These are phyloP conservation scores for Hygrophorus pudorinus DNA, from an alignment of 768 basidiomycete species.

Conservation along the genomic window DNA sequence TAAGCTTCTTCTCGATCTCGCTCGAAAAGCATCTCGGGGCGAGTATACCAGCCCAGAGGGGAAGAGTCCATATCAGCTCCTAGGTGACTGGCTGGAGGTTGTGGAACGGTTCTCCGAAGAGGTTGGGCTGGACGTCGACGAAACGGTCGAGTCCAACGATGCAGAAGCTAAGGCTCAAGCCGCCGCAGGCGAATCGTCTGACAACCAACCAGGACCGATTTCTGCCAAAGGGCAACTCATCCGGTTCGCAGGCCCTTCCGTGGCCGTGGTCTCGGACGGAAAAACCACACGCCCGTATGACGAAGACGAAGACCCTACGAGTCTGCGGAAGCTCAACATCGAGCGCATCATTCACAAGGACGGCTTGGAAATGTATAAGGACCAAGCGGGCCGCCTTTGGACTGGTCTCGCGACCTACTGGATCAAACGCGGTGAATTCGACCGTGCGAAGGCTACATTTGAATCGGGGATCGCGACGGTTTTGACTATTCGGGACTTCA, in stretches of 20 bases:
- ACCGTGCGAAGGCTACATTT: conserved; percentile 79
- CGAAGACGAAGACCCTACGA: conserved; percentile 77
- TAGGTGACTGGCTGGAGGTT: conserved; percentile 87
- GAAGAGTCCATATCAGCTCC: conserved; percentile 91
- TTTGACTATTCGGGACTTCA: conserved; percentile 92
- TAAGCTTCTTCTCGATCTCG: conserved; percentile 77
- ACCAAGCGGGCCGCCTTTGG: conserved; percentile 95
- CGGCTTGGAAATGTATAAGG: conserved; percentile 84
- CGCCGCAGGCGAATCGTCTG: conserved; percentile 20
- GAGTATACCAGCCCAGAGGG: conserved; percentile 83
- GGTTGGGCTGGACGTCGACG: conserved; percentile 80
- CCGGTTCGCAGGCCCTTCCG: conserved; percentile 59
- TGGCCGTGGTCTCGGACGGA: conserved; percentile 40
- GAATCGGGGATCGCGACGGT: conserved; percentile 79
- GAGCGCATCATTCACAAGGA: conserved; percentile 79
- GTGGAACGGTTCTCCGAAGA: conserved; percentile 88
- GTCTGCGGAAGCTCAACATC: conserved; percentile 66
- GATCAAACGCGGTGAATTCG: conserved; percentile 96
- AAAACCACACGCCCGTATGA: conserved; percentile 48
- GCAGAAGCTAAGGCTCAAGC: conserved; percentile 35
- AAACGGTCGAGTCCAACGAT: conserved; percentile 50
- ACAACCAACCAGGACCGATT: conserved; percentile 26
- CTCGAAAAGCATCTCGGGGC: conserved; percentile 74
- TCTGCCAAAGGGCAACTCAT: conserved; percentile 55
- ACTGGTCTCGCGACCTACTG: conserved; percentile 95